Evolutionary conservation across 2,329 filamentous ascomycete species (phyloP).

Genomic region (Calonectria pteridis): DNA sequence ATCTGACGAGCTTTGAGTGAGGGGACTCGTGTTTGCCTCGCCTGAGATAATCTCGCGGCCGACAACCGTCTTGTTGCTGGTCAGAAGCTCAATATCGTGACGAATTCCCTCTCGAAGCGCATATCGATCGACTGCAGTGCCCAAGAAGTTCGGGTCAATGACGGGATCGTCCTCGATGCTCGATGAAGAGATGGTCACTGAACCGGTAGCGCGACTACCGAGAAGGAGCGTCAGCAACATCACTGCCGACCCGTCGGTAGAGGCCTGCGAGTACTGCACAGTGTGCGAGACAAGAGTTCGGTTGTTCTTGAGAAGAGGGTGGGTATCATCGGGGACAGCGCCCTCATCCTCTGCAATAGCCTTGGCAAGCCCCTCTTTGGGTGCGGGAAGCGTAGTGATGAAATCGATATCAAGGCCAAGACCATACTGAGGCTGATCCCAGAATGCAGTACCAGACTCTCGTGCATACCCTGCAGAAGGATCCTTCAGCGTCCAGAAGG

Average conservation of each 20-base stretch:
- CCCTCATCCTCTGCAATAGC: constrained; percentile 19
- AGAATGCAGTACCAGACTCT: constrained; percentile 1
- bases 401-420: constrained; percentile 12
- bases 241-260: constrained; percentile 37
- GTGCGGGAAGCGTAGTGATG: background rate
- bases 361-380: constrained; percentile 1
- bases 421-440: constrained; percentile 9
- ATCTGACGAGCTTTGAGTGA: constrained; percentile 40
- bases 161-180: constrained; percentile 35
- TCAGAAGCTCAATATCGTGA: constrained; percentile 38
- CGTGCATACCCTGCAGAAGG: constrained; percentile 6
- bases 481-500: background rate
- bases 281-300: constrained; percentile 35
- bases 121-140: constrained; percentile 47
- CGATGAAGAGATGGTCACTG: constrained; percentile 38
- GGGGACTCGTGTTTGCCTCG: constrained; percentile 31
- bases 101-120: constrained; percentile 44
- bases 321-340: background rate
- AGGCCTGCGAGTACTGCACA: constrained; percentile 35
- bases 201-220: constrained; percentile 45
- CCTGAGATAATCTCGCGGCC: constrained; percentile 41
- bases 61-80: constrained; percentile 29
- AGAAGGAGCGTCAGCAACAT: constrained; percentile 38
- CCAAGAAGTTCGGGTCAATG: constrained; percentile 48
- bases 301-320: constrained; percentile 15